Conservation (phyloP, 164 flowering plant genomes). For the Dillenia turbinata region DNA sequence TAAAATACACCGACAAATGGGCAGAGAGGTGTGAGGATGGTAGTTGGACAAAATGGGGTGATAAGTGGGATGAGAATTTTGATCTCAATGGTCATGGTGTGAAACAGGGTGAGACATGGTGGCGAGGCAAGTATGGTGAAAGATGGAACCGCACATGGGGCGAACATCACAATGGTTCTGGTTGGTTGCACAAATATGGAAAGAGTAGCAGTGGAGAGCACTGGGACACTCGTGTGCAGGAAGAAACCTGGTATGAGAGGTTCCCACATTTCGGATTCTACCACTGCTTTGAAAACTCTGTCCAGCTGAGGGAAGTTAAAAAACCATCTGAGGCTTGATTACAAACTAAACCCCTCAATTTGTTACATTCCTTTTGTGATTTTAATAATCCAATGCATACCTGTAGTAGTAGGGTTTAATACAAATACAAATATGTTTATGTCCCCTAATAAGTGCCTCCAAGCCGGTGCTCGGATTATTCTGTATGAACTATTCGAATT, state of each 20-base stretch:
- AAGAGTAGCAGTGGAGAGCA: slow-evolving; percentile 96
- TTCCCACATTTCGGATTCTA: slow-evolving; percentile 85
- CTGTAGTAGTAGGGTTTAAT: no score
- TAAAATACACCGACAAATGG: slow-evolving; percentile 98
- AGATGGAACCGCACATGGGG: slow-evolving; percentile 99
- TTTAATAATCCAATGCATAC: background rate
- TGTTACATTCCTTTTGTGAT: background rate
- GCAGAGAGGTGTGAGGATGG: slow-evolving; percentile 83
- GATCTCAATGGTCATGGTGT: slow-evolving; percentile 64
- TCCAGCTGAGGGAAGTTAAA: slow-evolving; percentile 63
- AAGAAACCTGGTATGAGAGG: slow-evolving; percentile 93
- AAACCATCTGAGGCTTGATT: slow-evolving; percentile 46
- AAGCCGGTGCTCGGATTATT: no score
- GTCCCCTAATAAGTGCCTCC: no score
- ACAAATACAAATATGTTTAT: no score
- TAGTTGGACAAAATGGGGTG: slow-evolving; percentile 97
- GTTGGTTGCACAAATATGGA: slow-evolving; percentile 98
- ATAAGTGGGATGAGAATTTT: slow-evolving; percentile 95
- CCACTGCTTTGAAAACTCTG: slow-evolving; percentile 81
- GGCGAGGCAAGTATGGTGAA: slow-evolving; percentile 88
- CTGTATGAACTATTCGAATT: no score
- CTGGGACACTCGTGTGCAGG: slow-evolving; percentile 83
- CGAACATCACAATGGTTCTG: slow-evolving; percentile 88
- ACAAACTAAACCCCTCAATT: background rate
- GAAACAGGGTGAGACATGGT: slow-evolving; percentile 97